phyloP scores from a whole-genome alignment of 2,329 filamentous ascomycete species.

The Aspergillus awamori region DNA sequence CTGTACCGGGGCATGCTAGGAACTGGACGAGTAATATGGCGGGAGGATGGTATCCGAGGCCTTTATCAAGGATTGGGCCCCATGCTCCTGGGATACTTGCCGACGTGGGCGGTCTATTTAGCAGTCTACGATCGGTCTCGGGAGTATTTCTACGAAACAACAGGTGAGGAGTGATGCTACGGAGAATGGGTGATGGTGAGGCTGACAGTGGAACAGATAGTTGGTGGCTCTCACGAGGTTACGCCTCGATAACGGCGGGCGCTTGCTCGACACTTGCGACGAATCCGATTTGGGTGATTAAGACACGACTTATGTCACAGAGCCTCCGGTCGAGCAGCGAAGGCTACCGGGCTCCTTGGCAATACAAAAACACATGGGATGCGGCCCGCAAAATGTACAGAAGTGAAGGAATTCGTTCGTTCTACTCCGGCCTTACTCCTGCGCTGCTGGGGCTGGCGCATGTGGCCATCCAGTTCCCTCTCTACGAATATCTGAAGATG shows the following conservation, averaged over 20 bases:
- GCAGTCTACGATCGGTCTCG: slow-evolving; percentile 93
- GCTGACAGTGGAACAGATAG: slow-evolving; percentile 59
- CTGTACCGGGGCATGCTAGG: slow-evolving; percentile 86
- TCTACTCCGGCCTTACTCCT: slow-evolving; percentile 93
- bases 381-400: slow-evolving; percentile 95
- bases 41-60: slow-evolving; percentile 82
- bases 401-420: slow-evolving; percentile 82
- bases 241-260: slow-evolving; percentile 87
- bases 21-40: slow-evolving; percentile 82
- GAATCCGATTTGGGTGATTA: slow-evolving; percentile 99
- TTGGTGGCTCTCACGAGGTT: slow-evolving; percentile 76
- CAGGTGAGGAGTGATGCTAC: slow-evolving; percentile 55
- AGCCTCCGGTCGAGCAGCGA: slow-evolving; percentile 58
- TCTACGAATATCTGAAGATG: slow-evolving; percentile 91
- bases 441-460: slow-evolving; percentile 90
- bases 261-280: slow-evolving; percentile 91
- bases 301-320: slow-evolving; percentile 97
- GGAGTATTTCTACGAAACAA: slow-evolving; percentile 67
- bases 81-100: slow-evolving; percentile 92
- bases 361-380: slow-evolving; percentile 87
- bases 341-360: slow-evolving; percentile 66
- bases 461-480: slow-evolving; percentile 94
- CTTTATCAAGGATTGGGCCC: slow-evolving; percentile 93
- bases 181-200: neutral
- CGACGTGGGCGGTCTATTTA: slow-evolving; percentile 98